Percentiles rank a stretch among this genome's conserved stretches.
These are phyloP conservation scores for Hippophae rhamnoides DNA, from an alignment of 306 rosid species.

Conservation along the genomic window DNA sequence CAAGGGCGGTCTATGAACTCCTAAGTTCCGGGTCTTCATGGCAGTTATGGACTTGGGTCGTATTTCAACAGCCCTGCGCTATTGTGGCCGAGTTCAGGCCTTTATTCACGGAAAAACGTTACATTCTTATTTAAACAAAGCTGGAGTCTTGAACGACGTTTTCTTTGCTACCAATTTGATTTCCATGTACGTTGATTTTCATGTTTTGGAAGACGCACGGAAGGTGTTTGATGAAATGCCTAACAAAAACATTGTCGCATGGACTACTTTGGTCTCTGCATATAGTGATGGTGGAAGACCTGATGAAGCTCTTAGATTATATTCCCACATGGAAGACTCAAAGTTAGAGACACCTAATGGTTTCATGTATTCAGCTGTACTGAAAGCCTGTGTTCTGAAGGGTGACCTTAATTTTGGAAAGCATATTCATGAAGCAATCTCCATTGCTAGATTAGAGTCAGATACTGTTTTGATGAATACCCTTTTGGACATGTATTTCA, in stretches of 20 bases:
- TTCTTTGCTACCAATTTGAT: conserved; percentile 55
- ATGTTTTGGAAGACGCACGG: conserved; percentile 32
- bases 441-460: conserved; percentile 29
- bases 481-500: conserved; percentile 79
- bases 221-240: conserved; percentile 67
- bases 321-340: conserved; percentile 35
- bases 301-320: conserved; percentile 40
- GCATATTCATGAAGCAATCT: conserved; percentile 35
- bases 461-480: conserved; percentile 78
- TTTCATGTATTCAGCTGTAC: conserved; percentile 67
- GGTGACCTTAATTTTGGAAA: conserved; percentile 52
- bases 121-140: conserved; percentile 49
- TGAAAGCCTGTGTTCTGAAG: conserved; percentile 58
- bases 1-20: not conserved
- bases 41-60: conserved; percentile 31
- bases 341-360: conserved; percentile 46
- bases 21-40: not conserved
- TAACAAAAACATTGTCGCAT: conserved; percentile 43
- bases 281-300: conserved; percentile 48
- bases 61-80: conserved; percentile 45
- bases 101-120: conserved; percentile 42
- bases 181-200: conserved; percentile 34
- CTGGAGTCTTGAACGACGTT: conserved; percentile 35
- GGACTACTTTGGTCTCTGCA: conserved; percentile 81
- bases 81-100: conserved; percentile 37